Base-by-base conservation (phyloP, 257 asterid genomes). In the Petunia axillaris region DNA sequence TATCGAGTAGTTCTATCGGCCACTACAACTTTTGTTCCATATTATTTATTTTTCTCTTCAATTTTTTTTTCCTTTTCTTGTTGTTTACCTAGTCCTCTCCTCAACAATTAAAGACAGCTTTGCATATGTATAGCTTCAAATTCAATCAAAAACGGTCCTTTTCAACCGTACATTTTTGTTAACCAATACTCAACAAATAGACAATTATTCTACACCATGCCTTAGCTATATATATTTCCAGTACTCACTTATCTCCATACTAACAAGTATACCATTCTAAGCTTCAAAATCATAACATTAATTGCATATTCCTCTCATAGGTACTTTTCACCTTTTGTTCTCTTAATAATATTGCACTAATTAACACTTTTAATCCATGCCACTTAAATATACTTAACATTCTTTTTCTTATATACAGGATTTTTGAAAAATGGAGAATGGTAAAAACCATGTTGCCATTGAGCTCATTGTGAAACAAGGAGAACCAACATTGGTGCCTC, bases 381-480 rank as follows among this genome's bases (percentile, higher is more conserved):
- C 63, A 37, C 13, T 64, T 58, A 58, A 63, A 48, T 46, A 25
- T 15, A 14, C 55, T 59, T 46, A 36, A 43, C 78, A 40, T 36
- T 2, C 11, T 54, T 40, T 35, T 4, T 59, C 57, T 50, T 77
- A 82, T 57, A 59, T 48, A 67, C 85, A 81, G 75, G 80, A 40
- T 73, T 74, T 50, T 57, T 64, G 64, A 84, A 25, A 4, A 77
- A 91, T 93, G 98, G 97, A 91, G 88, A 87, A 66, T 43, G 84
- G 80, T 38, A 87, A 78, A 48, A 74, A 75, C 79, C 80, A 85
- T 35, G 78, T 50, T 6, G 85, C 66, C n/a, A 71, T 82, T 55
- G 88, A 80, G 53, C 85, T 95, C n/a, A 71, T 8, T 3, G 92
- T 95, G 50, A 87, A 87, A 55, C 95, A 87, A 86, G 92, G 93